Evolutionary conservation across 208 protist species (phyloP), one percentile per base, ranked within the genome.

Genomic region (Leishmania braziliensis): DNA sequence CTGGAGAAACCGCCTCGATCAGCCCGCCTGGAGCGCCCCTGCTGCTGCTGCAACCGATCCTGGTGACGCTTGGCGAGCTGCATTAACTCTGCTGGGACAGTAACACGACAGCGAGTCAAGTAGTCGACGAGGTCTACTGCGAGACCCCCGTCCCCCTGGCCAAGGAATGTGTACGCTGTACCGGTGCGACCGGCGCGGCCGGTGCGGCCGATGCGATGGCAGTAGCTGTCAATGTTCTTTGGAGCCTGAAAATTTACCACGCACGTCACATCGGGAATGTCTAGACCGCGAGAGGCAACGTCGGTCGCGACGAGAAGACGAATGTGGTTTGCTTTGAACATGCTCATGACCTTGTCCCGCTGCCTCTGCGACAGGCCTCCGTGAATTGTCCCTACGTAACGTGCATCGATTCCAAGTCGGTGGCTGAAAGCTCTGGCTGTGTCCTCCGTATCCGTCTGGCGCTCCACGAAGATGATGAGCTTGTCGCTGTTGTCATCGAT

Each of bases 201-300:
- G 12, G 97, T 99, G 33, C 98, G 92, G 0, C 98, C 98, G 71
- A 99, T 98, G 48, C 98, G 91, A 88, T 99, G 98, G 80, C 99
- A 95, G 74, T 99, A 99, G 77, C 93, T 95, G 71, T 99, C 95
- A 75, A 98, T 93, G 69, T 90, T 96, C 68, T 92, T 91, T 51
- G 98, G 98, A 16, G 97, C 88, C 71, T 98, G 93, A 75, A 97
- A 98, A 77, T 99, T 99, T 46, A 99, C 91, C 16, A 99, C 97
- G 75, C 92, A 94, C 50, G 96, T 97, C 33, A 99, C 96, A 65
- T 97, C 92, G 33, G 92, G 91, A 60, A 99, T 98, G 80, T 99
- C 98, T 12, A 99, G 75, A 14, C 96, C 97, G 58, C 98, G 91
- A 39, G 96, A 96, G n/a, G 96, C 97, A 66, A 99, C 97, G 78